phyloP scores from a whole-genome alignment of 768 basidiomycete species.

The Tylopilus vinaceipallidus region DNA sequence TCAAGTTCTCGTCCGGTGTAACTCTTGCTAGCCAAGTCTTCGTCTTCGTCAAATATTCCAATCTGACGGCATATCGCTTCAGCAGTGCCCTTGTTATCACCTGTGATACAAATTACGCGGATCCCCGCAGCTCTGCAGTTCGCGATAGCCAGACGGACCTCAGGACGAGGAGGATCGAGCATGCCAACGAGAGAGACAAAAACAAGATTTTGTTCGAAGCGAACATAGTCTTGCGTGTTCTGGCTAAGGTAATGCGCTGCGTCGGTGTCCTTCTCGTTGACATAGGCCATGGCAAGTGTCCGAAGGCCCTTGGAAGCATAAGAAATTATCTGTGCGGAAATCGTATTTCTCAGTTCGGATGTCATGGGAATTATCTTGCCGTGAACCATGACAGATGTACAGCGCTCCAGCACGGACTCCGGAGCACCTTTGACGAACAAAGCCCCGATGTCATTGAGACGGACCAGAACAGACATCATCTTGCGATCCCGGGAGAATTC shows the following conservation, averaged over 20 bases:
- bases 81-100: slow-evolving; percentile 96
- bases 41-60: slow-evolving; percentile 84
- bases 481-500: slow-evolving; percentile 98
- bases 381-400: slow-evolving; percentile 68
- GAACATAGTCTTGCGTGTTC: slow-evolving; percentile 75
- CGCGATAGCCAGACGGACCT: slow-evolving; percentile 81
- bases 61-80: slow-evolving; percentile 97
- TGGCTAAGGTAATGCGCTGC: slow-evolving; percentile 79
- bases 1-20: slow-evolving; percentile 95
- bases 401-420: slow-evolving; percentile 90
- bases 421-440: slow-evolving; percentile 96
- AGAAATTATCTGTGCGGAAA: slow-evolving; percentile 63
- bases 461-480: slow-evolving; percentile 97
- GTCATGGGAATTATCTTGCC: slow-evolving; percentile 67
- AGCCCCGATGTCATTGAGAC: slow-evolving; percentile 62
- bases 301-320: slow-evolving; percentile 85
- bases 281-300: slow-evolving; percentile 88
- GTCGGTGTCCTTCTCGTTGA: slow-evolving; percentile 73
- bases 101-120: slow-evolving; percentile 95
- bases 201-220: slow-evolving; percentile 88
- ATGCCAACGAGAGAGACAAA: slow-evolving; percentile 97
- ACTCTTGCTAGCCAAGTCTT: slow-evolving; percentile 91
- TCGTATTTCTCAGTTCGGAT: slow-evolving; percentile 49
- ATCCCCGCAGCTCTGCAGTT: slow-evolving; percentile 94
- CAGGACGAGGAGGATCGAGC: slow-evolving; percentile 96